These are phyloP conservation scores for Solanum pennellii DNA, from an alignment of 257 asterid species.

Conservation along the genomic window DNA sequence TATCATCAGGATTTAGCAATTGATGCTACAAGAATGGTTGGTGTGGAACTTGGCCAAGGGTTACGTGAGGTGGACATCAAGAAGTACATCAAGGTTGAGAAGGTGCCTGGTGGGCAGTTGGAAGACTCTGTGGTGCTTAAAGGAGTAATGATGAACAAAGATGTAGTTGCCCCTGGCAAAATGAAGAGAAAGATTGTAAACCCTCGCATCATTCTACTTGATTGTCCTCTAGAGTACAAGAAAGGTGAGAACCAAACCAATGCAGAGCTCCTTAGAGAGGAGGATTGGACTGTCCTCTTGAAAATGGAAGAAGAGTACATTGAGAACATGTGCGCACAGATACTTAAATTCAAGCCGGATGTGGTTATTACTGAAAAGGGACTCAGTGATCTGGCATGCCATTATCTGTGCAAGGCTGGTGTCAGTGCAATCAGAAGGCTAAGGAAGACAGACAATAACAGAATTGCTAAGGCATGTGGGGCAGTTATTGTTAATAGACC, in stretches of 20 bases:
- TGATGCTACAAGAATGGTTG: constrained; percentile 76
- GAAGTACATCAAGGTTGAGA: constrained; percentile 92
- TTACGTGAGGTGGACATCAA: constrained; percentile 89
- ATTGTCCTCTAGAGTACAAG: constrained; percentile 91
- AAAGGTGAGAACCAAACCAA: constrained; percentile 98
- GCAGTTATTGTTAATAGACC: constrained; percentile 93
- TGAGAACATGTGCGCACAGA: constrained; percentile 60
- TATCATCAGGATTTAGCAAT: constrained; percentile 72
- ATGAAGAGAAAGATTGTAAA: constrained; percentile 79
- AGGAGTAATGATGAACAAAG: constrained; percentile 96
- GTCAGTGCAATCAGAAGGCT: constrained; percentile 94
- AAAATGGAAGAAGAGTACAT: constrained; percentile 97
- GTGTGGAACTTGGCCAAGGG: constrained; percentile 89
- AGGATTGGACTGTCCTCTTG: constrained; percentile 83
- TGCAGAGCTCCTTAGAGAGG: constrained; percentile 85
- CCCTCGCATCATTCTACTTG: constrained; percentile 91
- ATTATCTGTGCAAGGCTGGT: constrained; percentile 84
- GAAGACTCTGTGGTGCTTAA: constrained; percentile 83
- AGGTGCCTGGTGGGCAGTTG: constrained; percentile 92
- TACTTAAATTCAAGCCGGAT: constrained; percentile 80
- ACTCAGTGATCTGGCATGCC: constrained; percentile 85
- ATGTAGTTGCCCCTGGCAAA: constrained; percentile 95
- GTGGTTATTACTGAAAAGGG: constrained; percentile 88
- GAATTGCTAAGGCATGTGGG: constrained; percentile 96
- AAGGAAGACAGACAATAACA: constrained; percentile 79